A percentile compares a stretch with the other conserved stretches of the same genome.
These are phyloP conservation scores for Neopestalotiopsis clavispora DNA, from an alignment of 2,329 filamentous ascomycete genomes.

Conservation along the genomic window DNA sequence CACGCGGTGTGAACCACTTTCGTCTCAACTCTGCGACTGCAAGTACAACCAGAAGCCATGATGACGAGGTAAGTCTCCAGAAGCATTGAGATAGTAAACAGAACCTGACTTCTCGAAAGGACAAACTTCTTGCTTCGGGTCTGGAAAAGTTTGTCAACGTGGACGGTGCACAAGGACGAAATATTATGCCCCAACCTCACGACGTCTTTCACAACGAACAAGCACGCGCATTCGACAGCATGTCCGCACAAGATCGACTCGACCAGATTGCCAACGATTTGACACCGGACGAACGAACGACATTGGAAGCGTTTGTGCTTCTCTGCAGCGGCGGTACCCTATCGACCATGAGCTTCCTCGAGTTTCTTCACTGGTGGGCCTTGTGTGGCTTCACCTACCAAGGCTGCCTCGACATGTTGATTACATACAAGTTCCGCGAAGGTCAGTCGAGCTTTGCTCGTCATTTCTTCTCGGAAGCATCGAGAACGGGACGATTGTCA, in stretches of 20 bases:
- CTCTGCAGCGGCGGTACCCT: conserved; percentile 32
- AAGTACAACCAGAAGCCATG: conserved; percentile 27
- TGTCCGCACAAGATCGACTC: conserved; percentile 32
- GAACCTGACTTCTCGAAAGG: background rate
- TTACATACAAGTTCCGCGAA: conserved; percentile 34
- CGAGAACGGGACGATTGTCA: conserved; percentile 24
- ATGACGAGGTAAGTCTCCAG: conserved; percentile 27
- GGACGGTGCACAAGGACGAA: conserved; percentile 30
- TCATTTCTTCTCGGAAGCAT: conserved; percentile 33
- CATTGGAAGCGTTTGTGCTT: conserved; percentile 30
- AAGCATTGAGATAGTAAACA: background rate
- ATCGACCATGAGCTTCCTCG: conserved; percentile 29
- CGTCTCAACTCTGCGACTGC: conserved; percentile 22
- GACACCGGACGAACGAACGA: conserved; percentile 30
- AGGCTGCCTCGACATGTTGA: conserved; percentile 26
- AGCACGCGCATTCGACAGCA: conserved; percentile 28
- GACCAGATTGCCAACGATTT: conserved; percentile 35
- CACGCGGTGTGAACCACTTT: conserved; percentile 22
- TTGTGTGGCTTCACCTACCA: conserved; percentile 19
- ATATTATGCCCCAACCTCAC: conserved; percentile 31
- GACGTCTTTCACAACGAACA: conserved; percentile 20
- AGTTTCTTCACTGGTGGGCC: conserved; percentile 27
- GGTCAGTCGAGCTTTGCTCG: conserved; percentile 34
- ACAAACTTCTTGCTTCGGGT: conserved; percentile 25
- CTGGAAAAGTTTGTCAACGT: conserved; percentile 33